Base-by-base conservation (phyloP, 139 green algal genomes). In the Chlamydomonas sphaeroides region DNA sequence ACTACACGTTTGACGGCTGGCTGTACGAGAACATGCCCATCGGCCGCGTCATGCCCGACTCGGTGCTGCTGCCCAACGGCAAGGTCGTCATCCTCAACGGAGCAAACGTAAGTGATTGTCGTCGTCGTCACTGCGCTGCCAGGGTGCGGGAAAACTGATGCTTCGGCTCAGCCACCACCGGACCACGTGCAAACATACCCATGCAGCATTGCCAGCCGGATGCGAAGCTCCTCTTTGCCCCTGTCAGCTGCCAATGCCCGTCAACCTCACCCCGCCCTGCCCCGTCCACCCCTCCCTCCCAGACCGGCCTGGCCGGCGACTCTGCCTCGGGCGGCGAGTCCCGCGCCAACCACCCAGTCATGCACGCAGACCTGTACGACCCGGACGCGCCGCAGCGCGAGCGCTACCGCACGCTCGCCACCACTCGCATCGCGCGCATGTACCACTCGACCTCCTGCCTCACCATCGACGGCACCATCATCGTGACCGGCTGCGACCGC, bases 61-160 rank as follows among this genome's bases (percentile, higher is more conserved):
- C 63, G 0, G 68, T 74, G 30, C 45, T 85, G 28, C 77, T 88
- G 49, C 84, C 84, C 38, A 88, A 88, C 41, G 76, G 76, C 30
- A 70, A 85, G 48, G 68, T 88, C 23, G 33, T 88, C 26, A 32
- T 88, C 21, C 38, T 88, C 32, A 88, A 88, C 39, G 84, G 84
- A 3, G 84, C 67, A 1, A 68, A 81, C 49, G 80, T 86, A 42
- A 79, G 79, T n/a, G n/a, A n/a, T n/a, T n/a, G n/a, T n/a, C n/a
- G n/a, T n/a, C n/a, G n/a, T n/a, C n/a, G n/a, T n/a, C n/a, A n/a
- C n/a, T n/a, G n/a, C n/a, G n/a, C n/a, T n/a, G n/a, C n/a, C n/a
- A n/a, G n/a, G n/a, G n/a, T n/a, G n/a, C n/a, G n/a, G n/a, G n/a
- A n/a, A n/a, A n/a, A n/a, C n/a, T n/a, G n/a, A n/a, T n/a, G n/a